A percentile compares a stretch with the other conserved stretches of the same genome.
phyloP scores from a whole-genome alignment of 306 rosid genomes.

The Vicia faba region DNA sequence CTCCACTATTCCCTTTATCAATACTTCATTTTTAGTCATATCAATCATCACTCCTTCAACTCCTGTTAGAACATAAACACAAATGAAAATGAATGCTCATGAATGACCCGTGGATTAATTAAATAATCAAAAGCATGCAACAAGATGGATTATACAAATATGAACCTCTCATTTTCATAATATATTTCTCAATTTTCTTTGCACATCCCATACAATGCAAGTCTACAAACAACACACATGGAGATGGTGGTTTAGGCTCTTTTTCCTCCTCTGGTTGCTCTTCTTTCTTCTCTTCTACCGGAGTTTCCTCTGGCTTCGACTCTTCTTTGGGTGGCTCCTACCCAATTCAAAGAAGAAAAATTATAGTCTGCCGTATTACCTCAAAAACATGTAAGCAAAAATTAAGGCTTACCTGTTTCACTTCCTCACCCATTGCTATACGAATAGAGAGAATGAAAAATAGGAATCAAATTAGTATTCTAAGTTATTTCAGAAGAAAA shows the following conservation, averaged over 20 bases:
- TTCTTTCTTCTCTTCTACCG: slow-evolving; percentile 41
- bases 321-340: slow-evolving; percentile 41
- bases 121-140: slow-evolving; percentile 21
- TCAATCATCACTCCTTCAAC: slow-evolving; percentile 71
- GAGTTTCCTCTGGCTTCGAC: slow-evolving; percentile 40
- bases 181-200: slow-evolving; percentile 74
- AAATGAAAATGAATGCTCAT: not conserved
- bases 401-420: slow-evolving; percentile 57
- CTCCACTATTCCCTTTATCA: slow-evolving; percentile 81
- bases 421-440: slow-evolving; percentile 69
- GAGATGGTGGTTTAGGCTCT: slow-evolving; percentile 63
- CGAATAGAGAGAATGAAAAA: slow-evolving; percentile 26
- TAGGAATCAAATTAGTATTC: slow-evolving; percentile 22
- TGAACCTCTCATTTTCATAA: slow-evolving; percentile 71
- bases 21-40: slow-evolving; percentile 77
- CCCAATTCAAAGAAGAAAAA: not conserved
- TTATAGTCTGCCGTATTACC: not conserved
- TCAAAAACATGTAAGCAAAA: slow-evolving; percentile 5
- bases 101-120: not conserved
- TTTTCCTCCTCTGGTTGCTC: slow-evolving; percentile 50
- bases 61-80: slow-evolving; percentile 45
- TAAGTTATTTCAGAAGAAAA: slow-evolving; percentile 1
- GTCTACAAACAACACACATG: slow-evolving; percentile 69
- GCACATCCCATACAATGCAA: slow-evolving; percentile 90
- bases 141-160: not conserved